Base-by-base conservation (phyloP, 2,329 filamentous ascomycete species). In the Lomentospora prolificans region DNA sequence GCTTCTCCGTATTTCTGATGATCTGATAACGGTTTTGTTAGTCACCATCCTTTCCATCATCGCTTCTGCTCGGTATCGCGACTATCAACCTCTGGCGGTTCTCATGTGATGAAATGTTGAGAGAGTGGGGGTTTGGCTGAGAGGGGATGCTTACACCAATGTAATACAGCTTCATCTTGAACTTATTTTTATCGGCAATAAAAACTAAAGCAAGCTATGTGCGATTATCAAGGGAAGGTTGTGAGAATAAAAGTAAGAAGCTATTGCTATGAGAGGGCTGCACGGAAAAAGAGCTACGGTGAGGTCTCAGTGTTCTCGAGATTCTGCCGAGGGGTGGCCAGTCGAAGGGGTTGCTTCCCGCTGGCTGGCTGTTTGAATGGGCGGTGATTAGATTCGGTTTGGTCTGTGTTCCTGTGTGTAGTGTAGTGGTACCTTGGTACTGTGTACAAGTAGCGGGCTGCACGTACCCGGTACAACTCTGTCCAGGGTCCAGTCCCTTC, bases 131-230 rank as follows among this genome's bases (percentile, higher is more conserved):
- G 30, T 7, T 33, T 33, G 56, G 55, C 17, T 58, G 58, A 53
- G 58, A 59, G 60, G 60, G 59, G 60, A 59, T 60, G 68, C 84
- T 61, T 84, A 94, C 89, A 65, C 89, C 89, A 68, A 95, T 89
- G 73, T 94, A 94, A 71, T 87, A 80, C 70, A 94, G 75, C 82
- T 91, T 92, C 89, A 92, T 92, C 68, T 64, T 84, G 72, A 36
- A 48, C 22, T 48, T 24, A 46, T 58, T 48, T 22, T 48, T 12
- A 19, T n/a, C 4, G 10, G 10, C 5, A 14, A 14, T 12, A 48
- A 3, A 14, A 17, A 17, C n/a, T n/a, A n/a, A n/a, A n/a, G n/a
- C n/a, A n/a, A n/a, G n/a, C n/a, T n/a, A n/a, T n/a, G n/a, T n/a
- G n/a, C n/a, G n/a, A n/a, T n/a, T n/a, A 8, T 8, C 7, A 9